Evolutionary conservation across 805 yeast species (phyloP), one percentile per base, ranked within the genome.

Genomic region (Phaffomyces thermotolerans): DNA sequence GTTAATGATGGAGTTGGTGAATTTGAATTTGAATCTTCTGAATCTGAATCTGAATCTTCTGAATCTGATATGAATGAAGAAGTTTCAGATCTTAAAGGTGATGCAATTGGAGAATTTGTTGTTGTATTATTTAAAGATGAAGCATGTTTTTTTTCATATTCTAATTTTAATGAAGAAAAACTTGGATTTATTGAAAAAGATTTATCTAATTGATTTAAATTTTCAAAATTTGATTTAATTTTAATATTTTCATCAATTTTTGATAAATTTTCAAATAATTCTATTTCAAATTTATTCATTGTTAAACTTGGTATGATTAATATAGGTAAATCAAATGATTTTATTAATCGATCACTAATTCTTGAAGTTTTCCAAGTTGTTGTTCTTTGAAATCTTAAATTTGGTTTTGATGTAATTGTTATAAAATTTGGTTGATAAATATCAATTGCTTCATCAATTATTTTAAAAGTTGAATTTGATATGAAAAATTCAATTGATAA

Each of bases 241-340:
- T 32, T 18, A 41, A 50, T 42, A 8, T 41, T 14, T 7, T 27
- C 29, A 27, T 27, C 13, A 25, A 38, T 13, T 37, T 59, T 47
- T 36, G 56, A 55, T 38, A 8, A 62, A 57, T 14, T 60, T 62
- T 12, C 6, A 42, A 71, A 71, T 32, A 79, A 53, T 12, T 62
- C 53, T 4, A 50, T 46, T 54, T 79, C 84, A 60, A 75, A 80
- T n/a, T 60, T 49, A 36, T 66, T 66, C 77, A 78, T 70, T 44
- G 79, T 77, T 48, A 67, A 58, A 2, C 84, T 78, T 1, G 89
- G 84, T 0, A 78, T 81, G 39, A 81, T 73, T 22, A 82, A 69
- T n/a, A 79, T 74, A 0, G 90, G 89, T 14, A 81, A 71, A 14
- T 42, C 40, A 51, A 72, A 79, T 52, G 74, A 75, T 53, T 77